Evolutionary conservation across 2,329 filamentous ascomycete genomes (phyloP).

Genomic region (Colletotrichum plurivorum): DNA sequence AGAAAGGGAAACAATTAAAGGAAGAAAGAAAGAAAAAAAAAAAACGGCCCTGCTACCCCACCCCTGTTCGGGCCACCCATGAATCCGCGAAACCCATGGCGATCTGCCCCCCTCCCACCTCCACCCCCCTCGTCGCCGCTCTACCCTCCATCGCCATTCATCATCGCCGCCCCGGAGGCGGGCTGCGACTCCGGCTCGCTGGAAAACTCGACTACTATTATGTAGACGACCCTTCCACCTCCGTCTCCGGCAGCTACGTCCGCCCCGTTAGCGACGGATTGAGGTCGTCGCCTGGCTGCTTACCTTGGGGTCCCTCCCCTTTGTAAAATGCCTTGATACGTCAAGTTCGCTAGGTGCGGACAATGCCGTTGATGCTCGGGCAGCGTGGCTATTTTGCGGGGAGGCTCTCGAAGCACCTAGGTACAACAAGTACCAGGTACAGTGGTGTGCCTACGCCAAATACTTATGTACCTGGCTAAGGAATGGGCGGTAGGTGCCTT

Average conservation of each 20-base stretch:
- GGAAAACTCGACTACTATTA: neutral
- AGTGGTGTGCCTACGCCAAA: too few species aligned
- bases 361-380: neutral
- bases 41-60: too few species aligned
- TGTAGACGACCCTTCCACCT: too few species aligned
- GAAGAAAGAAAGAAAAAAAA: too few species aligned
- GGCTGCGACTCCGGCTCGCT: slow-evolving; percentile 1
- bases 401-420: slow-evolving; percentile 2
- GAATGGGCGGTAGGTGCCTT: neutral
- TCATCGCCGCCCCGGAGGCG: neutral
- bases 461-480: neutral
- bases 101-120: neutral
- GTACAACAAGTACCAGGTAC: neutral
- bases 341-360: neutral
- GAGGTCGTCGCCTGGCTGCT: too few species aligned
- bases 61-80: neutral
- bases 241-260: too few species aligned
- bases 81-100: neutral
- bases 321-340: neutral
- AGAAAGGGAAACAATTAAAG: neutral
- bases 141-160: slow-evolving; percentile 13
- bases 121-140: neutral
- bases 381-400: slow-evolving; percentile 5
- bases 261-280: too few species aligned
- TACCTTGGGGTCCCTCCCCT: neutral